phyloP scores from a whole-genome alignment of 768 basidiomycete genomes.

The Hortiboletus flavorubellus region DNA sequence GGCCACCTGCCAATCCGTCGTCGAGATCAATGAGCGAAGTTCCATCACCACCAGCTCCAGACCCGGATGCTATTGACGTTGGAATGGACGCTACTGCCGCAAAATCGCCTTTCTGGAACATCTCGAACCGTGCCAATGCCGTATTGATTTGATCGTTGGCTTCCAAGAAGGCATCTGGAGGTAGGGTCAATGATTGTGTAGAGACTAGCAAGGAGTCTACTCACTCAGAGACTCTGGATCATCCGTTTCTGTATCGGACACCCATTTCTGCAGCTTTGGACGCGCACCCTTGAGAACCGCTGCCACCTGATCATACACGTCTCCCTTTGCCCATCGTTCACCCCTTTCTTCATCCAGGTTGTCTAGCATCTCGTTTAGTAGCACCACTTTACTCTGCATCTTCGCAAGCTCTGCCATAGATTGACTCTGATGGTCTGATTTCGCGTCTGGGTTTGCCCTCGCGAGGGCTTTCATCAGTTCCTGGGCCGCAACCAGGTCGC shows the following conservation, averaged over 20 bases:
- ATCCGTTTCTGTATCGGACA: slow-evolving; percentile 86
- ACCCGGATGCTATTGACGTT: slow-evolving; percentile 43
- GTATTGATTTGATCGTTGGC: slow-evolving; percentile 99
- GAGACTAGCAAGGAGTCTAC: slow-evolving; percentile 15
- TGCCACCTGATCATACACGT: slow-evolving; percentile 96
- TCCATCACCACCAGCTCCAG: slow-evolving; percentile 21
- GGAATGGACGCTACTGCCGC: slow-evolving; percentile 69
- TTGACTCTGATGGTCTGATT: slow-evolving; percentile 91
- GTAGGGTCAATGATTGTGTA: not conserved
- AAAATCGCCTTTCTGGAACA: slow-evolving; percentile 91
- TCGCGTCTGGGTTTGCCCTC: slow-evolving; percentile 92
- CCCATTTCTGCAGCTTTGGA: slow-evolving; percentile 97
- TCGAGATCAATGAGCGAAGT: slow-evolving; percentile 78
- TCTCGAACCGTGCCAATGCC: slow-evolving; percentile 85
- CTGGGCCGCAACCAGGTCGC: slow-evolving; percentile 92
- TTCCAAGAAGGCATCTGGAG: slow-evolving; percentile 84
- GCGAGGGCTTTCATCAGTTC: slow-evolving; percentile 96
- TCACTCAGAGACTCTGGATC: slow-evolving; percentile 88
- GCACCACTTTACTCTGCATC: slow-evolving; percentile 89
- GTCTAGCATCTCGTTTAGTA: slow-evolving; percentile 97
- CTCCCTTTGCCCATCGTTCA: slow-evolving; percentile 82
- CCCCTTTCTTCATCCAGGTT: slow-evolving; percentile 72
- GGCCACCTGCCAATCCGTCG: slow-evolving; percentile 37
- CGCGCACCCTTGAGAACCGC: slow-evolving; percentile 74
- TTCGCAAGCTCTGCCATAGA: slow-evolving; percentile 89